Evolutionary conservation across 2,329 filamentous ascomycete species (phyloP).

Genomic region (Leptographium lundbergii): DNA sequence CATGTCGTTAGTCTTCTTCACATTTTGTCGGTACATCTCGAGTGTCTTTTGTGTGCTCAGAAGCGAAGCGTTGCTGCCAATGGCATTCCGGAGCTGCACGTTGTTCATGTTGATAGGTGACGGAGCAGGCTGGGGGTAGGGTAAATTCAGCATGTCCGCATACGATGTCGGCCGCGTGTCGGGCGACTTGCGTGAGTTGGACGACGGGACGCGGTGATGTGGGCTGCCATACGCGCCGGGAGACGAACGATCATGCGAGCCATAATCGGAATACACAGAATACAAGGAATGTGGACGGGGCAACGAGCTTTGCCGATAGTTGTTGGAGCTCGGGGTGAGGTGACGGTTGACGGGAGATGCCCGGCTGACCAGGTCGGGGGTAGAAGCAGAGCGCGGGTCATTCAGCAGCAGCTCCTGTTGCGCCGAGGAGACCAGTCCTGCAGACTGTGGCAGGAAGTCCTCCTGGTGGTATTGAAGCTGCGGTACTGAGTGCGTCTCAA

Average conservation of each 20-base stretch:
- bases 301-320: constrained; percentile 43
- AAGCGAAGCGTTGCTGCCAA: constrained; percentile 83
- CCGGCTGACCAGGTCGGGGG: constrained; percentile 38
- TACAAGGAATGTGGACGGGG: constrained; percentile 65
- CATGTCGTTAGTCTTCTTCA: constrained; percentile 90
- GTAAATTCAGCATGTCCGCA: constrained; percentile 49
- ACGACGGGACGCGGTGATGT: constrained; percentile 34
- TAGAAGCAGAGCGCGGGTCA: constrained; percentile 33
- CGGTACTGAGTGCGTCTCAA: constrained; percentile 34
- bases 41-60: constrained; percentile 87
- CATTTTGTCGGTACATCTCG: constrained; percentile 93
- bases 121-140: constrained; percentile 66
- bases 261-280: constrained; percentile 59
- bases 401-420: constrained; percentile 22
- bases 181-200: constrained; percentile 41
- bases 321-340: constrained; percentile 44
- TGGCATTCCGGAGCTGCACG: constrained; percentile 59
- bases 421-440: not conserved
- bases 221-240: constrained; percentile 31
- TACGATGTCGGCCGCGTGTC: constrained; percentile 41
- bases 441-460: constrained; percentile 22
- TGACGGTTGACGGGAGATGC: constrained; percentile 44
- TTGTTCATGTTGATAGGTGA: constrained; percentile 66
- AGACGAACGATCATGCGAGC: constrained; percentile 45
- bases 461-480: constrained; percentile 51